Evolutionary conservation across 1,284 basidiomycete species (phyloP).

Genomic region (Pisolithus thermaeus): DNA sequence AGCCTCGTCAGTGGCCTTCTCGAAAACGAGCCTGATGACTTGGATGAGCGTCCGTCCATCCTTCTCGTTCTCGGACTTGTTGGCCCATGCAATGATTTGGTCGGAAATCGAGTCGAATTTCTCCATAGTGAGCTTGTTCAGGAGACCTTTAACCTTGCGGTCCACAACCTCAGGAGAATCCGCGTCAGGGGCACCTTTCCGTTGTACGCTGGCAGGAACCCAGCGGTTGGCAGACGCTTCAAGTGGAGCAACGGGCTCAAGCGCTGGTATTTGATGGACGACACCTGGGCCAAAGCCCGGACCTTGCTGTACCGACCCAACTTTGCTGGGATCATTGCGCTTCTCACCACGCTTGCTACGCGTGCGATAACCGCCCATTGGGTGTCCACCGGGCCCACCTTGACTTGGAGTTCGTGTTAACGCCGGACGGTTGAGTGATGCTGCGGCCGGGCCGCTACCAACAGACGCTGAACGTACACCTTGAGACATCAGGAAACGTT

Average conservation of each 20-base stretch:
- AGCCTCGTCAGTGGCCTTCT: conserved; percentile 95
- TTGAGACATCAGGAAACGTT: conserved; percentile 56
- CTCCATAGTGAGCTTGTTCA: conserved; percentile 97
- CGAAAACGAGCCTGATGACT: conserved; percentile 94
- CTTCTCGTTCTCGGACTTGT: conserved; percentile 88
- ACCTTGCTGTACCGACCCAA: conserved; percentile 20
- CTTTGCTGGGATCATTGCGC: conserved; percentile 45
- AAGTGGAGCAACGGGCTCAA: conserved; percentile 72
- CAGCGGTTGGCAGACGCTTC: conserved; percentile 81
- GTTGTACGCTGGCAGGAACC: conserved; percentile 42
- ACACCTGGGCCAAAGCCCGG: conserved; percentile 19
- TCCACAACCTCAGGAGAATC: conserved; percentile 83
- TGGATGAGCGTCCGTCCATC: conserved; percentile 93
- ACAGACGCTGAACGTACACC: conserved; percentile 42
- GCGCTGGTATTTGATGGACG: conserved; percentile 8
- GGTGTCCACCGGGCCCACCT: conserved; percentile 45
- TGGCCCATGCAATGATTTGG: conserved; percentile 92
- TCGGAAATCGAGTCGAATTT: conserved; percentile 94
- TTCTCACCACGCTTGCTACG: conserved; percentile 70
- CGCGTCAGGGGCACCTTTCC: conserved; percentile 35
- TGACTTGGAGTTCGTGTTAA: conserved; percentile 78
- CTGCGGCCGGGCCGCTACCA: conserved; percentile 34
- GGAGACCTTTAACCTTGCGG: conserved; percentile 87
- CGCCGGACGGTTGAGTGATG: conserved; percentile 44
- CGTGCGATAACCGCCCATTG: conserved; percentile 53